phyloP scores from a whole-genome alignment of 2,329 filamentous ascomycete genomes.

The Scopulariopsis brevicaulis region DNA sequence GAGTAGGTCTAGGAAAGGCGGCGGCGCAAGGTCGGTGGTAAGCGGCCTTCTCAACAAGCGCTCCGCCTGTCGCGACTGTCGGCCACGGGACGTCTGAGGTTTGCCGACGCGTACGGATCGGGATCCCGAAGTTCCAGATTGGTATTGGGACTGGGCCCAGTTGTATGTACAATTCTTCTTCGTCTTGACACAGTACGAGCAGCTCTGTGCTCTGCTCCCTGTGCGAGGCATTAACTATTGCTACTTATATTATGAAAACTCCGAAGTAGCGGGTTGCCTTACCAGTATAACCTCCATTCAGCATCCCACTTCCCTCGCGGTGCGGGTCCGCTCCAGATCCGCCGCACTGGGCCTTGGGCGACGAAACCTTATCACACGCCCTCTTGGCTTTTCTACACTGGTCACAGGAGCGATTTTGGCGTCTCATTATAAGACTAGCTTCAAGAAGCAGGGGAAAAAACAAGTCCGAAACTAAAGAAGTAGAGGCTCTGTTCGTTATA shows the following conservation, averaged over 20 bases:
- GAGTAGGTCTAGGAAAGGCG: neutral
- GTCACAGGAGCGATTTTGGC: conserved; percentile 2
- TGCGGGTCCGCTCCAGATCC: neutral
- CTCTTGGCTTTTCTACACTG: neutral
- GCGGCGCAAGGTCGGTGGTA: neutral
- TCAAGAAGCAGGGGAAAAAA: neutral
- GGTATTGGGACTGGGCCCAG: conserved; percentile 9
- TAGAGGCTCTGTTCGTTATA: no score
- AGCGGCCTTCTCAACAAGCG: neutral
- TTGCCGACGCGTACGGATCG: neutral
- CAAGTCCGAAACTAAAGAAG: neutral
- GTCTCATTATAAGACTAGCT: neutral
- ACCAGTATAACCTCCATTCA: neutral
- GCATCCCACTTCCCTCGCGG: neutral
- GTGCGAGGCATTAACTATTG: neutral
- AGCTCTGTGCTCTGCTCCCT: conserved; percentile 5
- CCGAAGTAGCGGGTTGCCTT: neutral
- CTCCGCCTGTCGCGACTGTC: neutral
- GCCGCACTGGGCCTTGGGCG: neutral
- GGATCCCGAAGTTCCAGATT: neutral
- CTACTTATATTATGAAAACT: neutral
- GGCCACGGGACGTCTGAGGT: neutral
- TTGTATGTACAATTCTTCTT: conserved; percentile 11
- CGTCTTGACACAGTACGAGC: conserved; percentile 12
- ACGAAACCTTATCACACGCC: neutral